Evolutionary conservation across 2,329 filamentous ascomycete genomes (phyloP).

Genomic region (Rachicladosporium sp.): DNA sequence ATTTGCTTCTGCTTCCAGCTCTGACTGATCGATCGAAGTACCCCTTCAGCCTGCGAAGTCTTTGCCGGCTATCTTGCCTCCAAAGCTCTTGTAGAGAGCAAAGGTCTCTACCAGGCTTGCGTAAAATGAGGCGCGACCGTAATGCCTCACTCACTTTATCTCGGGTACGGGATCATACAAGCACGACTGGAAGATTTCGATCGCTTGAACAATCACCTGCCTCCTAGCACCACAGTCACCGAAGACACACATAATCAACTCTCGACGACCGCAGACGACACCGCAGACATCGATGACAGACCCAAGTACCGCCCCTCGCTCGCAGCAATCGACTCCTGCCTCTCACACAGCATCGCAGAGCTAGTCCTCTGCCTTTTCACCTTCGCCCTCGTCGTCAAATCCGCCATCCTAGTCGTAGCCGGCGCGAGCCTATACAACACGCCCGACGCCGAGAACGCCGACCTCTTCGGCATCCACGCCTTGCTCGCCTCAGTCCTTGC

Average conservation of each 20-base stretch:
- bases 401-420: slow-evolving; percentile 38
- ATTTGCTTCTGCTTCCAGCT: slow-evolving; percentile 60
- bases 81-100: slow-evolving; percentile 41
- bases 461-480: slow-evolving; percentile 72
- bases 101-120: slow-evolving; percentile 57
- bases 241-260: slow-evolving; percentile 15
- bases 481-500: slow-evolving; percentile 58
- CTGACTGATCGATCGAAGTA: slow-evolving; percentile 44
- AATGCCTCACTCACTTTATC: slow-evolving; percentile 57
- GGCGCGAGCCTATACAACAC: slow-evolving; percentile 61
- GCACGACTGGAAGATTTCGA: slow-evolving; percentile 54
- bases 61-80: slow-evolving; percentile 56
- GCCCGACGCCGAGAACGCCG: slow-evolving; percentile 46
- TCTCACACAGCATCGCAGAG: slow-evolving; percentile 28
- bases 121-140: slow-evolving; percentile 67
- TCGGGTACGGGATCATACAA: slow-evolving; percentile 58
- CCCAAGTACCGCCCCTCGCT: slow-evolving; percentile 28
- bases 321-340: slow-evolving; percentile 26
- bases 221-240: slow-evolving; percentile 31
- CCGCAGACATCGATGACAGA: slow-evolving; percentile 16
- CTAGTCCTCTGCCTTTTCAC: slow-evolving; percentile 28
- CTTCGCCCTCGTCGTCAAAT: slow-evolving; percentile 31
- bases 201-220: slow-evolving; percentile 40
- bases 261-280: slow-evolving; percentile 4
- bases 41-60: slow-evolving; percentile 44